A percentile compares a stretch with the other conserved stretches of the same genome.
Evolutionary conservation across 768 basidiomycete species (phyloP).

Genomic region (Lactarius quietus): DNA sequence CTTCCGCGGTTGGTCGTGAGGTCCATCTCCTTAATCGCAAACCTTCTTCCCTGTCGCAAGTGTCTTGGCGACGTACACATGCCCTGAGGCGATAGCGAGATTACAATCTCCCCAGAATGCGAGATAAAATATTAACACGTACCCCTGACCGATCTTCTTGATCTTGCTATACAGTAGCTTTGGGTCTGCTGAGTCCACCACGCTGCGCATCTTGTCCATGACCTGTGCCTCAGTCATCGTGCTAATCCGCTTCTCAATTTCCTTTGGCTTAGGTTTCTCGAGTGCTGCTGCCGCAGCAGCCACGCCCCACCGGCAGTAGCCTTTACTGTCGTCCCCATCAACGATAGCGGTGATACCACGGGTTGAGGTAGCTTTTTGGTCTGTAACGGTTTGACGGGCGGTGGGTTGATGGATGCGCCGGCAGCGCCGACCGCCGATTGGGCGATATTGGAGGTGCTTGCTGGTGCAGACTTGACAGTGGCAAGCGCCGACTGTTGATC

Average conservation of each 20-base stretch:
- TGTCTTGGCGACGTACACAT: constrained; percentile 96
- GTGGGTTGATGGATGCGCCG: constrained; percentile 51
- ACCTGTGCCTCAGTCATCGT: constrained; percentile 98
- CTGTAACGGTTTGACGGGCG: constrained; percentile 72
- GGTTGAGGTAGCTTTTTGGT: constrained; percentile 54
- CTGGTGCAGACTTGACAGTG: constrained; percentile 45
- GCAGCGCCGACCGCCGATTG: constrained; percentile 47
- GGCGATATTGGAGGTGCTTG: constrained; percentile 42
- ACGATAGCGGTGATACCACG: constrained; percentile 46
- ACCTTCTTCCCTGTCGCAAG: constrained; percentile 81
- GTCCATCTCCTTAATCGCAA: constrained; percentile 99
- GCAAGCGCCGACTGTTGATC: constrained; percentile 33
- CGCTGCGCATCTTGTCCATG: constrained; percentile 92
- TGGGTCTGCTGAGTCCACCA: constrained; percentile 85
- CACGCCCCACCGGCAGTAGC: constrained; percentile 37
- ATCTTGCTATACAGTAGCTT: constrained; percentile 91
- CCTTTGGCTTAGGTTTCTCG: constrained; percentile 57
- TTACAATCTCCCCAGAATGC: neutral
- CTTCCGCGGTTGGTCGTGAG: constrained; percentile 92
- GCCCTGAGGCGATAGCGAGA: constrained; percentile 67
- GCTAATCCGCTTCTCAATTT: constrained; percentile 80
- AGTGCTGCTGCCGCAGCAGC: constrained; percentile 71
- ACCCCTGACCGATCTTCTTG: constrained; percentile 99
- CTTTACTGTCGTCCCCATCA: constrained; percentile 47
- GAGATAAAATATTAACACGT: constrained; percentile 36